Evolutionary conservation across 208 protist genomes (phyloP).

Genomic region (Trichomonas vaginalis): DNA sequence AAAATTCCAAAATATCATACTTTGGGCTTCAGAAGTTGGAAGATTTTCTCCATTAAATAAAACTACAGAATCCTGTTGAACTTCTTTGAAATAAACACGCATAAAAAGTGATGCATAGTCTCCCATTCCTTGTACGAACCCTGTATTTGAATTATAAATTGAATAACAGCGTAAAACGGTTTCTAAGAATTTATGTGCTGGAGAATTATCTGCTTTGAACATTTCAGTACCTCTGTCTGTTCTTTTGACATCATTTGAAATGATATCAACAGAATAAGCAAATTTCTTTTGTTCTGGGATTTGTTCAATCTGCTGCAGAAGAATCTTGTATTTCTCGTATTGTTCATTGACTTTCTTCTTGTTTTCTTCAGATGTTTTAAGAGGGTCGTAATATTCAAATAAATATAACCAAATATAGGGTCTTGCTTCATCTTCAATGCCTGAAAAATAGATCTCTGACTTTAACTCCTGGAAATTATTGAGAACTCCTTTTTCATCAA

Average conservation of each 20-base stretch:
- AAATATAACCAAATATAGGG: background rate
- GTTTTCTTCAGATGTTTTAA: background rate
- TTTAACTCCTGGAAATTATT: background rate
- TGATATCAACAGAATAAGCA: background rate
- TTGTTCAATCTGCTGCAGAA: background rate
- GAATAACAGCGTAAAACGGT: slow-evolving; percentile 66
- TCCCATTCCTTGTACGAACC: slow-evolving; percentile 74
- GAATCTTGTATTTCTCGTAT: background rate
- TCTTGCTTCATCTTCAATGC: background rate
- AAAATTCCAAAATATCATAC: background rate
- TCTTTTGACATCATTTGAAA: background rate
- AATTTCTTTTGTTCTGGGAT: background rate
- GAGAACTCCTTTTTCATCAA: too few species aligned
- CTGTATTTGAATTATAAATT: slow-evolving; percentile 62
- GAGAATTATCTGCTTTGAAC: background rate
- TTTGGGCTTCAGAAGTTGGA: background rate
- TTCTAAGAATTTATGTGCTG: slow-evolving; percentile 40
- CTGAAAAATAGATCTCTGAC: background rate
- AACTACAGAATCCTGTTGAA: background rate
- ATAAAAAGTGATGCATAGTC: slow-evolving; percentile 67
- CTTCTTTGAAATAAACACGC: slow-evolving; percentile 44
- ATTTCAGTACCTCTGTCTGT: background rate
- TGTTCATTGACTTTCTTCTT: background rate
- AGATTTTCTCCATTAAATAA: background rate
- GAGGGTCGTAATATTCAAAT: background rate